phyloP scores from a whole-genome alignment of 2,329 filamentous ascomycete species.

The Xylaria sp. region DNA sequence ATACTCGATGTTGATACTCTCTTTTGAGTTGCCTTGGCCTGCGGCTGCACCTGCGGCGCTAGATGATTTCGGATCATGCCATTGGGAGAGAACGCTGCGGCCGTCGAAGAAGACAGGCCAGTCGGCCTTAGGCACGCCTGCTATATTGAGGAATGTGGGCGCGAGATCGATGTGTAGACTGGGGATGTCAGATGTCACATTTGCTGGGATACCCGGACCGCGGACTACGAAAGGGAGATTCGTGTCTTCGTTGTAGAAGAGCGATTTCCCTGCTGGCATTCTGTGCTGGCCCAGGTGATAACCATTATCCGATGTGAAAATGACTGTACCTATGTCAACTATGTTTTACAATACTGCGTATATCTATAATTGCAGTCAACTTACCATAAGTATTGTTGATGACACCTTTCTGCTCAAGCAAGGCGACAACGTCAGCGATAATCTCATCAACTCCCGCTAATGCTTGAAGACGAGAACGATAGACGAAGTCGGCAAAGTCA shows the following conservation, averaged over 20 bases:
- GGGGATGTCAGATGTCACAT: slow-evolving; percentile 1
- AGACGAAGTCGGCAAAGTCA: neutral
- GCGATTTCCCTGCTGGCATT: slow-evolving; percentile 4
- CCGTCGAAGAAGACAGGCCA: slow-evolving; percentile 1
- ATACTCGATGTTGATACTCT: slow-evolving; percentile 11
- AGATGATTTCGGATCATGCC: neutral
- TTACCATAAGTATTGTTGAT: slow-evolving; percentile 3
- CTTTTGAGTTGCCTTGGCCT: slow-evolving; percentile 1
- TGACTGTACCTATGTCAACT: neutral
- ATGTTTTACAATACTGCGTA: neutral
- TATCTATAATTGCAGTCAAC: neutral
- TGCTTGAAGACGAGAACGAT: neutral
- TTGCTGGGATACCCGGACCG: neutral
- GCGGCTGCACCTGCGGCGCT: neutral
- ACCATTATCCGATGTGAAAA: neutral
- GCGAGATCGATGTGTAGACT: slow-evolving; percentile 1
- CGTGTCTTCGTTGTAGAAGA: slow-evolving; percentile 6
- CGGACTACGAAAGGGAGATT: slow-evolving; percentile 4
- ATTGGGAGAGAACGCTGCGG: neutral
- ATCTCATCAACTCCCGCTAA: slow-evolving; percentile 5
- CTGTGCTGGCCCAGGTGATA: neutral
- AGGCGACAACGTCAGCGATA: neutral
- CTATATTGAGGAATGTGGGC: slow-evolving; percentile 8
- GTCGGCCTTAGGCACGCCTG: neutral
- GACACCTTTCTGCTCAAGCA: neutral